phyloP scores from a whole-genome alignment of 2,329 filamentous ascomycete genomes.

The Ascochyta fabae region DNA sequence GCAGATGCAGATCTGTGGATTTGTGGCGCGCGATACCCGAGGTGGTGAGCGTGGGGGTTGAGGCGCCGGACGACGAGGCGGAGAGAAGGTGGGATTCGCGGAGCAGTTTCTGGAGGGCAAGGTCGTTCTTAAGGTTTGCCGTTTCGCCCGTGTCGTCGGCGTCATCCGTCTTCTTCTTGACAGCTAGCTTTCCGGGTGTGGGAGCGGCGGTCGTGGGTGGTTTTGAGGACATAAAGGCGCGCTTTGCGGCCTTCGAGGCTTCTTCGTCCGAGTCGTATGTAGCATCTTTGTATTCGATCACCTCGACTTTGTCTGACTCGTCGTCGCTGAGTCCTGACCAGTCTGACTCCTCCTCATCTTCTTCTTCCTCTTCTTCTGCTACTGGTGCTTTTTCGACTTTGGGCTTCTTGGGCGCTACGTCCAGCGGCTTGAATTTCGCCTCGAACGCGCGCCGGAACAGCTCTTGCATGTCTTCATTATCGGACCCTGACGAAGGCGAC shows the following conservation, averaged over 20 bases:
- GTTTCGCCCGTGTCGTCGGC: constrained; percentile 63
- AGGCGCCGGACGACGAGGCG: constrained; percentile 55
- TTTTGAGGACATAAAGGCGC: constrained; percentile 75
- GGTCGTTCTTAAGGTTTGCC: constrained; percentile 83
- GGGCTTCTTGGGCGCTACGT: constrained; percentile 43
- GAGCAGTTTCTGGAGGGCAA: constrained; percentile 88
- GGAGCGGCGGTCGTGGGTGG: constrained; percentile 52
- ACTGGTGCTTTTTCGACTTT: constrained; percentile 36
- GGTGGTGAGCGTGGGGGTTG: constrained; percentile 51
- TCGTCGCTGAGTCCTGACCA: constrained; percentile 67
- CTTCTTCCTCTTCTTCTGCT: constrained; percentile 27
- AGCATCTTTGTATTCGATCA: constrained; percentile 52
- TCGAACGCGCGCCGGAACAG: constrained; percentile 88
- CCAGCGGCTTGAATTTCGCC: constrained; percentile 80
- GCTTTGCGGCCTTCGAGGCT: constrained; percentile 66
- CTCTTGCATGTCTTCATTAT: constrained; percentile 67
- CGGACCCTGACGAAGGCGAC: constrained; percentile 36
- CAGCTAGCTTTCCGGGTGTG: constrained; percentile 26
- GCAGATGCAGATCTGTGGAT: constrained; percentile 82
- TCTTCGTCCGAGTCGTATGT: constrained; percentile 25
- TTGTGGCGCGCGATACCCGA: constrained; percentile 77
- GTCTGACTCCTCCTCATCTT: constrained; percentile 55
- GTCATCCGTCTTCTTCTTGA: constrained; percentile 24
- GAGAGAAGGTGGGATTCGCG: constrained; percentile 88
- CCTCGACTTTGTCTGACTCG: constrained; percentile 48